phyloP scores from a whole-genome alignment of 2,329 filamentous ascomycete species.

The Fusarium sp. region DNA sequence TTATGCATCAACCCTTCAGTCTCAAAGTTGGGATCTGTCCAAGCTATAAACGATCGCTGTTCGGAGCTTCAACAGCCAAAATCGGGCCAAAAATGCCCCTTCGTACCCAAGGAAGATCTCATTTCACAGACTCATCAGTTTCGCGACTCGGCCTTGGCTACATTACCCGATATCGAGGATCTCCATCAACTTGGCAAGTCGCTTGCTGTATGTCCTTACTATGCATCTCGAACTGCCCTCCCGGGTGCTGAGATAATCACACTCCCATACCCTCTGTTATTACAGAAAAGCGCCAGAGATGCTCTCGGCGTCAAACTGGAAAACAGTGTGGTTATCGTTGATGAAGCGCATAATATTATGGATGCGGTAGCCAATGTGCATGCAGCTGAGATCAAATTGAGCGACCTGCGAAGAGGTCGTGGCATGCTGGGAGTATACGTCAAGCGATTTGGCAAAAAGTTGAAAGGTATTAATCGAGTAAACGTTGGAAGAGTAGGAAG shows the following conservation, averaged over 20 bases:
- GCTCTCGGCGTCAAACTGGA: conserved; percentile 88
- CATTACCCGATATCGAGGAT: conserved; percentile 93
- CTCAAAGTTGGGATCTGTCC: conserved; percentile 73
- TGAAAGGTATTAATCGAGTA: conserved; percentile 91
- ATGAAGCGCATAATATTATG: conserved; percentile 98
- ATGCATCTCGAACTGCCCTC: conserved; percentile 89
- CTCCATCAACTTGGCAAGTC: conserved; percentile 81
- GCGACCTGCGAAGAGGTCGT: conserved; percentile 78
- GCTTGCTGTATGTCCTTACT: conserved; percentile 91
- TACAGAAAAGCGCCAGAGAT: conserved; percentile 88
- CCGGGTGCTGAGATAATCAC: conserved; percentile 89
- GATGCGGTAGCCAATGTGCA: conserved; percentile 91
- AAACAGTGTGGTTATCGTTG: conserved; percentile 91
- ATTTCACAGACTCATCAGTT: conserved; percentile 80
- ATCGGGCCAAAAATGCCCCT: conserved; percentile 73
- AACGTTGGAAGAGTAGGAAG: conserved; percentile 90
- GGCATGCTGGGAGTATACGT: conserved; percentile 85
- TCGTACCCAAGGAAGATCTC: conserved; percentile 82
- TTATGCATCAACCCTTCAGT: conserved; percentile 91
- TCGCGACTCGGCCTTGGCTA: conserved; percentile 84
- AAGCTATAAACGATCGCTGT: conserved; percentile 93
- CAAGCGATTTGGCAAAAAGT: conserved; percentile 84
- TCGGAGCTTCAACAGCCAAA: conserved; percentile 85
- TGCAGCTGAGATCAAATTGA: conserved; percentile 78
- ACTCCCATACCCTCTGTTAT: conserved; percentile 87